Percentiles rank a stretch among this genome's conserved stretches.
These are phyloP conservation scores for Xylaria hypoxylon DNA, from an alignment of 2,329 filamentous ascomycete genomes.

Conservation along the genomic window DNA sequence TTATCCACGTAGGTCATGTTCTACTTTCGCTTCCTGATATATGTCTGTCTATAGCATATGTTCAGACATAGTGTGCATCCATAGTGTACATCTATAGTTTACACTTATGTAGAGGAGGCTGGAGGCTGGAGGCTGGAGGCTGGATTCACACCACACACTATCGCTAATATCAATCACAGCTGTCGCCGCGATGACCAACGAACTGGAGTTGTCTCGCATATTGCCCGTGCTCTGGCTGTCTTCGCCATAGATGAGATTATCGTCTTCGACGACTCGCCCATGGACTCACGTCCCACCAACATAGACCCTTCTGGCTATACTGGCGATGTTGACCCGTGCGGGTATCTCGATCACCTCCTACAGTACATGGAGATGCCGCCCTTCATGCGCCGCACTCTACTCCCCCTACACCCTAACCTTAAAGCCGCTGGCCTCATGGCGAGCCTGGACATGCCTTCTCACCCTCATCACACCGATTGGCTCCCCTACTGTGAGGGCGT, in stretches of 20 bases:
- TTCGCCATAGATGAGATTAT: constrained; percentile 88
- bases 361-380: constrained; percentile 87
- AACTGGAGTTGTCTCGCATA: constrained; percentile 76
- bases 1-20: constrained; percentile 72
- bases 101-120: too few relatives aligned
- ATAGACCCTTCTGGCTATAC: constrained; percentile 69
- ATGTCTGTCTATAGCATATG: too few relatives aligned
- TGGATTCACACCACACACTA: background rate
- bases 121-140: too few relatives aligned
- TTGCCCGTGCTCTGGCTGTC: constrained; percentile 83
- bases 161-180: constrained; percentile 57
- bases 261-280: constrained; percentile 77
- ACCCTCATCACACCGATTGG: constrained; percentile 81
- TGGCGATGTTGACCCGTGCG: constrained; percentile 78
- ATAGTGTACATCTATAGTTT: too few relatives aligned
- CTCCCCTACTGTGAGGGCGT: constrained; percentile 84
- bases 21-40: background rate
- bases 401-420: constrained; percentile 83
- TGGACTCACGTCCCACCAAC: constrained; percentile 58
- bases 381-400: constrained; percentile 80
- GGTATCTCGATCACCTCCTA: constrained; percentile 83
- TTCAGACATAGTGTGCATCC: too few relatives aligned
- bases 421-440: constrained; percentile 78
- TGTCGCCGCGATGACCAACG: constrained; percentile 80
- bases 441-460: constrained; percentile 86